A percentile compares a stretch with the other conserved stretches of the same genome.
phyloP scores from a whole-genome alignment of 805 yeast genomes.

The Teunomyces pallodes region DNA sequence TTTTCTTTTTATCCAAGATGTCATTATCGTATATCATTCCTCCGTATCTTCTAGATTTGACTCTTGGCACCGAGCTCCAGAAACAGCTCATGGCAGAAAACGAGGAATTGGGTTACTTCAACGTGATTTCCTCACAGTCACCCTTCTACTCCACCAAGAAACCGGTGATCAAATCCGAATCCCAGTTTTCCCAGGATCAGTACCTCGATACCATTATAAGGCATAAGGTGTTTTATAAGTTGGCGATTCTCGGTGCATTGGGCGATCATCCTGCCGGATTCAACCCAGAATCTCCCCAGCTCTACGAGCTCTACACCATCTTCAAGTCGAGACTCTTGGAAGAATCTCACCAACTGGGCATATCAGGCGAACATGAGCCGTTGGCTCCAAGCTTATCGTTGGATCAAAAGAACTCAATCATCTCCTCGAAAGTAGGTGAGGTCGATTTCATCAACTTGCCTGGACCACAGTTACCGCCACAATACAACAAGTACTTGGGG shows the following conservation, averaged over 20 bases:
- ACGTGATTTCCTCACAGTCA: constrained; percentile 25
- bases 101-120: constrained; percentile 23
- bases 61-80: constrained; percentile 33
- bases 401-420: constrained; percentile 3
- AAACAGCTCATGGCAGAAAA: constrained; percentile 20
- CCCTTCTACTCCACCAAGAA: constrained; percentile 20
- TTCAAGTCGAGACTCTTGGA: constrained; percentile 29
- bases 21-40: constrained; percentile 32
- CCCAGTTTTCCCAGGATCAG: constrained; percentile 29
- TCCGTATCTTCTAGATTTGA: constrained; percentile 40
- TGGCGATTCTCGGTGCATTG: constrained; percentile 34
- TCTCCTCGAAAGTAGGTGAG: constrained; percentile 11
- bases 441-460: constrained; percentile 3
- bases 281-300: constrained; percentile 21
- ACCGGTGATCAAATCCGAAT: constrained; percentile 5
- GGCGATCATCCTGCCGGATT: constrained; percentile 27
- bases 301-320: constrained; percentile 28
- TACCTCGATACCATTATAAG: constrained; percentile 29
- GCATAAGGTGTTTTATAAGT: constrained; percentile 32
- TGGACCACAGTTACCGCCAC: constrained; percentile 12
- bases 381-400: neutral
- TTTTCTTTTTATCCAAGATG: neutral
- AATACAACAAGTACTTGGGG: constrained; percentile 19
- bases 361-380: neutral
- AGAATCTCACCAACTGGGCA: constrained; percentile 3